A percentile compares a stretch with the other conserved stretches of the same genome.
Evolutionary conservation across 2,329 filamentous ascomycete species (phyloP).

Genomic region (Leptographium galeiforme): DNA sequence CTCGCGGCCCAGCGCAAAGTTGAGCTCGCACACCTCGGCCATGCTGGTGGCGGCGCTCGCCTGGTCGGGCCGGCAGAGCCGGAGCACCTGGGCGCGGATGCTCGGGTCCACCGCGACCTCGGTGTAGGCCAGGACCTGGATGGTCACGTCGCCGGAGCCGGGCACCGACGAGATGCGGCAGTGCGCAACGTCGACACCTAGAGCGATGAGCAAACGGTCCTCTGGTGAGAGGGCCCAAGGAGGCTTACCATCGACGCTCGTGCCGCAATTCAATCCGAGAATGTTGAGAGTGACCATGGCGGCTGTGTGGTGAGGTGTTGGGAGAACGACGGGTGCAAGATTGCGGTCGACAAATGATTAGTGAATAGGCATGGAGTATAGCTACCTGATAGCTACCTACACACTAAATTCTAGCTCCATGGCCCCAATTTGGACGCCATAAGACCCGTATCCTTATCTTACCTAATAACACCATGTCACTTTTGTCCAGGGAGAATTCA

Average conservation of each 20-base stretch:
- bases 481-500: no score
- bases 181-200: conserved; percentile 1
- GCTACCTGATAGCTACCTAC: no score
- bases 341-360: neutral
- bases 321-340: neutral
- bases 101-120: neutral
- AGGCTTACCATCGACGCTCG: neutral
- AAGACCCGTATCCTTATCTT: no score
- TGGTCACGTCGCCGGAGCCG: neutral
- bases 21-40: conserved; percentile 2
- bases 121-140: neutral
- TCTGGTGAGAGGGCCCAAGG: neutral
- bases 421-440: no score
- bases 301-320: neutral
- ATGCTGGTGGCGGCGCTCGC: neutral
- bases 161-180: neutral
- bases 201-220: no score
- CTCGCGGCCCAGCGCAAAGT: conserved; percentile 1
- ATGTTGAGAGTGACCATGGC: neutral
- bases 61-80: neutral
- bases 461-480: no score
- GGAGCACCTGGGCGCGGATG: neutral
- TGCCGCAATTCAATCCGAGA: neutral
- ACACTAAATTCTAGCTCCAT: no score
- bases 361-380: no score